Base-by-base conservation (phyloP, 768 basidiomycete species). In the Cytidiella melzeri region DNA sequence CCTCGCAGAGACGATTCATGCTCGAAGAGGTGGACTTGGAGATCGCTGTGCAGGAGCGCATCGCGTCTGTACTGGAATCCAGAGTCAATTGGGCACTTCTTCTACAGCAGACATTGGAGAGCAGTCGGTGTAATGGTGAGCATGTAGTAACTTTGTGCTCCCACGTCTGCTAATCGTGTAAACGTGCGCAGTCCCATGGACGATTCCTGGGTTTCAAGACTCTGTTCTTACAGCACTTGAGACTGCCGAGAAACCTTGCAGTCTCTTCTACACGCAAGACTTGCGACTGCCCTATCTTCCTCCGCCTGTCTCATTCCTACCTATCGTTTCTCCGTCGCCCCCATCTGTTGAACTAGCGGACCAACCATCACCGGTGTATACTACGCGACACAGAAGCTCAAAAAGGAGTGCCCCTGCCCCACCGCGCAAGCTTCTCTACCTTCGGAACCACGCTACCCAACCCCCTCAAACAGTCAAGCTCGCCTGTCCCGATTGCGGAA, bases 31-130 rank as follows among this genome's bases (percentile, higher is more conserved):
- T 77, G 1, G 64, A 69, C 54, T 57, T 74, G 30, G 75, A 77
- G 50, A 65, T 77, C 18, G 60, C 68, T 18, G 55, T 77, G 18
- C 66, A 73, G 34, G 57, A 69, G 48, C 66, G 73, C 19, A 61
- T 77, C 40, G 62, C 62, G 10, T 64, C 64, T n/a, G 70, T 73
- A 9, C 61, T 73, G 2, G 64, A 73, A 48, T 70, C 73, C 19
- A 68, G 76, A 23, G 64, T 77, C 13, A 67, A 69, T 34, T 76
- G 75, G 75, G 73, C 73, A 3, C 56, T 71, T 27, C 57, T 68
- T n/a, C 56, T 74, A 51, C 62, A 71, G 53, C 61, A 69, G 12
- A 60, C 69, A 12, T 53, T 74, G 13, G 43, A 63, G 25, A 60
- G 55, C 24, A 1, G 44, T 24, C 40, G 21, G 15, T 15, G 34